Conservation (phyloP, 2,329 filamentous ascomycete genomes). For the Rhexocercosporidium sp. region DNA sequence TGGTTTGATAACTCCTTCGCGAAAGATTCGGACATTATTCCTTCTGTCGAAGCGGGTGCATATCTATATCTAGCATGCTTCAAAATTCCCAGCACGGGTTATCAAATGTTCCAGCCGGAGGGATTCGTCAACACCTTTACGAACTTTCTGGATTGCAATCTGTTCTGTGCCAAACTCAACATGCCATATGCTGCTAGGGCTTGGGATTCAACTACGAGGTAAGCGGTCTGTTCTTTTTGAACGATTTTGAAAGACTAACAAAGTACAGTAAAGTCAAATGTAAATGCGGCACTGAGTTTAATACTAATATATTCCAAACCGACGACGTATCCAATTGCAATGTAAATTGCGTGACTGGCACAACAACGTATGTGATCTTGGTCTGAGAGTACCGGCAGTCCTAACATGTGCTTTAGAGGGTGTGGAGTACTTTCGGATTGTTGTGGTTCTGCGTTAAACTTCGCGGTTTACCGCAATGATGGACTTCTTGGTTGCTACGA, state of each 20-base stretch:
- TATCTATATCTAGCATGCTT: constrained; percentile 14
- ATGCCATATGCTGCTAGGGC: constrained; percentile 12
- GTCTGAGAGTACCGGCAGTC: neutral
- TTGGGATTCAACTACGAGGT: neutral
- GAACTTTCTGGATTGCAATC: neutral
- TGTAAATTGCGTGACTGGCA: neutral
- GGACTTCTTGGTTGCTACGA: constrained; percentile 12
- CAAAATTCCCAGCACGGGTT: neutral
- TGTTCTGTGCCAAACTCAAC: neutral
- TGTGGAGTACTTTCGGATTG: neutral
- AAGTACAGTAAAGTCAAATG: neutral
- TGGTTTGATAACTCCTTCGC: constrained; percentile 6
- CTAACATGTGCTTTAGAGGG: neutral
- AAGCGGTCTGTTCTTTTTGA: neutral
- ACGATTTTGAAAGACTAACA: neutral
- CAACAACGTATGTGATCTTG: neutral
- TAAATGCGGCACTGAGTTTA: constrained; percentile 7
- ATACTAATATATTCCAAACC: neutral
- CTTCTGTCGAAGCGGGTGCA: neutral
- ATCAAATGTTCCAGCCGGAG: neutral
- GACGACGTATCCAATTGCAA: neutral
- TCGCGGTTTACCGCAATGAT: constrained; percentile 8
- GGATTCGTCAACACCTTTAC: constrained; percentile 10
- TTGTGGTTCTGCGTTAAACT: neutral
- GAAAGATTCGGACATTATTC: neutral